Evolutionary conservation across 768 basidiomycete species (phyloP), one percentile per base, ranked within the genome.

Genomic region (Gloeopeniophorella convolvens): DNA sequence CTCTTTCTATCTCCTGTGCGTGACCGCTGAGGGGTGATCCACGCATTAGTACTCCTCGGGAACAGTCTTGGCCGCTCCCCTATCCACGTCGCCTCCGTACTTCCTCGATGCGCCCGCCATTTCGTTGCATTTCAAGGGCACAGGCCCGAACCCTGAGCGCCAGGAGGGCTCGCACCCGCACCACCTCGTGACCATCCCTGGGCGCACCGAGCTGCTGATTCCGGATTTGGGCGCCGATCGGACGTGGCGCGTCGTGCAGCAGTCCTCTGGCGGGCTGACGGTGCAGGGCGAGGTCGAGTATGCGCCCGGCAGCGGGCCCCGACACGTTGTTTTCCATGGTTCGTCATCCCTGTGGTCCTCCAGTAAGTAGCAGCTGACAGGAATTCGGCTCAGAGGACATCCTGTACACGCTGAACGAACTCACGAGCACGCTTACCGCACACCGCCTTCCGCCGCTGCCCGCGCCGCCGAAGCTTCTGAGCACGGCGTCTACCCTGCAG

Each of bases 11-110:
- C 12, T 23, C 33, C n/a, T n/a, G n/a, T n/a, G n/a, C n/a, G n/a
- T n/a, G n/a, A n/a, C n/a, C n/a, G n/a, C n/a, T n/a, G n/a, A n/a
- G n/a, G n/a, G n/a, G n/a, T n/a, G n/a, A n/a, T n/a, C n/a, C n/a
- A n/a, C n/a, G n/a, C n/a, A n/a, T n/a, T 41, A 92, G 89, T 92
- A 90, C 62, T 76, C 78, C 4, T 75, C 80, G 1, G 88, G 85
- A 20, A 73, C 70, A 2, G 55, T 89, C 39, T 67, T 77, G 5
- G 68, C 72, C 12, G 65, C 87, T 18, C 78, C 86, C 2, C 68
- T 85, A 31, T 72, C 78, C 3, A 50, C 71, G n/a, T 55, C 65
- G 8, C 51, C 72, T 9, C 75, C 80, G 5, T 76, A 76, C 59
- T 62, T 82, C 13, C 62, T 63, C 8, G 57, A 67, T 0, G 48